Conservation (phyloP, 345 rosid genomes). For the Combretum micranthum region DNA sequence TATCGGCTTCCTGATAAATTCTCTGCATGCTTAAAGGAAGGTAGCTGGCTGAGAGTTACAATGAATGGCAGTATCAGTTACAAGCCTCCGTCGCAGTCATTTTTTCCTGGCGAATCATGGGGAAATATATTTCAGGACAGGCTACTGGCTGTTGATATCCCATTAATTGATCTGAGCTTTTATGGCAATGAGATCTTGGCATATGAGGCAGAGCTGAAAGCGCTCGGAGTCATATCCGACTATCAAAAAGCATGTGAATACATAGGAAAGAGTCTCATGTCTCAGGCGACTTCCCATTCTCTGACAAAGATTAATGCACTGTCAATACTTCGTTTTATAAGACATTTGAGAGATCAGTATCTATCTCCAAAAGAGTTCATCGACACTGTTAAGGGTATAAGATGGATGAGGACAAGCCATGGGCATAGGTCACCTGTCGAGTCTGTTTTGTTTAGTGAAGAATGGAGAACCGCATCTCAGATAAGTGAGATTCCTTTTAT, state of each 20-base stretch:
- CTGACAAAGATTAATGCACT: slow-evolving; percentile 32
- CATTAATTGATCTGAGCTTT: slow-evolving; percentile 46
- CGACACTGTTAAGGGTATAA: slow-evolving; percentile 19
- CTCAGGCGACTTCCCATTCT: slow-evolving; percentile 27
- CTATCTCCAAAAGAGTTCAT: slow-evolving; percentile 42
- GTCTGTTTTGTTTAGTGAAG: slow-evolving; percentile 40
- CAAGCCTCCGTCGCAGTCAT: slow-evolving; percentile 55
- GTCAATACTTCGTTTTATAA: slow-evolving; percentile 51
- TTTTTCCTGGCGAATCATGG: slow-evolving; percentile 44
- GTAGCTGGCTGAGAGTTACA: slow-evolving; percentile 55
- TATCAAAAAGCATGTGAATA: slow-evolving; percentile 44
- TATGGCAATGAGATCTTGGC: slow-evolving; percentile 35
- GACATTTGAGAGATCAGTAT: slow-evolving; percentile 24
- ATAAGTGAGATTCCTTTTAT: slow-evolving; percentile 53
- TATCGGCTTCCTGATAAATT: slow-evolving; percentile 29
- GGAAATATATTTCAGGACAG: slow-evolving; percentile 50
- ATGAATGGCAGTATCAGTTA: slow-evolving; percentile 34
- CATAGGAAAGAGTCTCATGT: slow-evolving; percentile 50
- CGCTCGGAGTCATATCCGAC: slow-evolving; percentile 58
- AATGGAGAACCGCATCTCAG: slow-evolving; percentile 45
- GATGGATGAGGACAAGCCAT: slow-evolving; percentile 42
- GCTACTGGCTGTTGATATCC: slow-evolving; percentile 53
- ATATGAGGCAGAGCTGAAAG: slow-evolving; percentile 38
- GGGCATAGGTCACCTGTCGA: slow-evolving; percentile 45
- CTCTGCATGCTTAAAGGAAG: slow-evolving; percentile 37